These are phyloP conservation scores for Melastoma candidum DNA, from an alignment of 441 rosid genomes.

Conservation along the genomic window DNA sequence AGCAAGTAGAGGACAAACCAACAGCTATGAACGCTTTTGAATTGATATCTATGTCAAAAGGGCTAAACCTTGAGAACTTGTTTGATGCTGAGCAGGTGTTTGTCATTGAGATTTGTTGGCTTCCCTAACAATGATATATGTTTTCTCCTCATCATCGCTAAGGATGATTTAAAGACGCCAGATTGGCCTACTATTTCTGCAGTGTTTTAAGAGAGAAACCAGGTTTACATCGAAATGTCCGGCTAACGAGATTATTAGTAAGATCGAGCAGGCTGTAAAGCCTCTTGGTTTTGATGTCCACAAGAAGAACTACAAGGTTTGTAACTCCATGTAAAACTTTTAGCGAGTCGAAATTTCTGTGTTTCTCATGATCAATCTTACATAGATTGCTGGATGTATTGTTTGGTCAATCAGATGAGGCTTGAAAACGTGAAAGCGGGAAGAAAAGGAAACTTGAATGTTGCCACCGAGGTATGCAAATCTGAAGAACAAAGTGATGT, in stretches of 20 bases:
- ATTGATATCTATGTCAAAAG: conserved; percentile 82
- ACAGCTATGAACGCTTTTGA: conserved; percentile 83
- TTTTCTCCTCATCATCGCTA: too few relatives aligned
- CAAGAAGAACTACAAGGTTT: conserved; percentile 90
- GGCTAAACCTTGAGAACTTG: conserved; percentile 74
- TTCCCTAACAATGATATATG: background rate
- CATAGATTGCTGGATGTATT: background rate
- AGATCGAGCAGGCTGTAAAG: conserved; percentile 90
- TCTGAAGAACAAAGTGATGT: background rate
- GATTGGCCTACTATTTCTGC: conserved; percentile 6
- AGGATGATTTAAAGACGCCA: too few relatives aligned
- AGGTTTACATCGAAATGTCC: conserved; percentile 70
- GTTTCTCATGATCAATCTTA: too few relatives aligned
- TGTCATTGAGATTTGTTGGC: conserved; percentile 7
- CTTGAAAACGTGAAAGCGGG: conserved; percentile 87
- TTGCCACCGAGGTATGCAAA: conserved; percentile 68
- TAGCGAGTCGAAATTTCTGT: too few relatives aligned
- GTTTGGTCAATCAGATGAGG: conserved; percentile 49
- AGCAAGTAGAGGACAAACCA: conserved; percentile 71
- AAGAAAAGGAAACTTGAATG: conserved; percentile 84
- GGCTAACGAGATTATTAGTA: conserved; percentile 73
- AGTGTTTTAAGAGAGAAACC: conserved; percentile 83
- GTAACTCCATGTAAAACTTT: background rate
- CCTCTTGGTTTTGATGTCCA: conserved; percentile 93
- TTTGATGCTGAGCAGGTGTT: conserved; percentile 75